Conservation (phyloP, 768 basidiomycete species). For the Gloeostereum incarnatum region DNA sequence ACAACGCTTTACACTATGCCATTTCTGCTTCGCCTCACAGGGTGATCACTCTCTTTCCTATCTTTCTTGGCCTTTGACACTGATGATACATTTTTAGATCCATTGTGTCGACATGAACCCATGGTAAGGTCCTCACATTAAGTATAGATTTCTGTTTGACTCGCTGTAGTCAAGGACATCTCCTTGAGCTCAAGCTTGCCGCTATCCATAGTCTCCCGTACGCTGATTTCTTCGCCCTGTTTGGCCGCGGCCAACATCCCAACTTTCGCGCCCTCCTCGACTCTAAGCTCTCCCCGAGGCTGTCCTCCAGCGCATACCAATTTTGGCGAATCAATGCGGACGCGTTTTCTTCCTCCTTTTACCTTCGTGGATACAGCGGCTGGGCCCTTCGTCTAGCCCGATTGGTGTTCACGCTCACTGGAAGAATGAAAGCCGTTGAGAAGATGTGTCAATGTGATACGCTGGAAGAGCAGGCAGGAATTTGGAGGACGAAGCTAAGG, state of each 20-base stretch:
- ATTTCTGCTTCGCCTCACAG: slow-evolving; percentile 50
- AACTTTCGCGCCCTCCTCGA: slow-evolving; percentile 55
- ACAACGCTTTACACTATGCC: slow-evolving; percentile 76
- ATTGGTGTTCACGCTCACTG: slow-evolving; percentile 48
- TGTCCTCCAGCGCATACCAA: slow-evolving; percentile 67
- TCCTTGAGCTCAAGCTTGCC: slow-evolving; percentile 73
- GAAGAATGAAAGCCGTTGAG: slow-evolving; percentile 46
- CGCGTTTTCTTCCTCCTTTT: slow-evolving; percentile 49
- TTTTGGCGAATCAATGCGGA: slow-evolving; percentile 63
- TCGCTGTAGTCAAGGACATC: slow-evolving; percentile 52
- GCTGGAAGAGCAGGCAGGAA: slow-evolving; percentile 44
- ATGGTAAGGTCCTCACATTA: slow-evolving; percentile 19
- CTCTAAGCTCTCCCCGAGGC: slow-evolving; percentile 49
- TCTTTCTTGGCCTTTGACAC: slow-evolving; percentile 1
- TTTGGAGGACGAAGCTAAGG: slow-evolving; percentile 52
- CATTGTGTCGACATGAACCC: slow-evolving; percentile 74
- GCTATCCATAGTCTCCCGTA: slow-evolving; percentile 46
- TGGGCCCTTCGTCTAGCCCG: slow-evolving; percentile 57
- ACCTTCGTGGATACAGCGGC: slow-evolving; percentile 58
- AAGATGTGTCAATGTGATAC: slow-evolving; percentile 46
- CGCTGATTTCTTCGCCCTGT: slow-evolving; percentile 56
- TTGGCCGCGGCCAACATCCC: slow-evolving; percentile 54
- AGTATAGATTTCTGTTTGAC: background rate
- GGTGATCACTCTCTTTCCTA: slow-evolving; percentile 17
- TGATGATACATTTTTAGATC: slow-evolving; percentile 22